Base-by-base conservation (phyloP, 495 filamentous ascomycete genomes). In the Penicillium fimorum region DNA sequence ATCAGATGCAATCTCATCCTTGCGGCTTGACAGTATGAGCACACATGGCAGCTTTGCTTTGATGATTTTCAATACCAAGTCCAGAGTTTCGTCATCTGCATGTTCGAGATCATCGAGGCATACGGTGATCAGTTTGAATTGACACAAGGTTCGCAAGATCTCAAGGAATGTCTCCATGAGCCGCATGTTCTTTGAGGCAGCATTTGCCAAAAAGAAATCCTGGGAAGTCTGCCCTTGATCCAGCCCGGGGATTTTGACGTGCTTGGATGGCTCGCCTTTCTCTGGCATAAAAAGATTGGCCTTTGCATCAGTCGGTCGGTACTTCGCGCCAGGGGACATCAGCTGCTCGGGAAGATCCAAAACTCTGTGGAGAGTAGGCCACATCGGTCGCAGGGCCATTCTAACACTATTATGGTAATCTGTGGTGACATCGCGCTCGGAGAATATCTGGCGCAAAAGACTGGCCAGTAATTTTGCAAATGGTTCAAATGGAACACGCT, bases 371-470 rank as follows among this genome's bases (percentile, higher is more conserved):
- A 96, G 79, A 44, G 86, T 81, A 7, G 85, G 79, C 91, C 91
- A 96, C 55, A 90, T 81, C 4, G 88, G 84, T 17, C 84, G 83
- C 45, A 93, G 80, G 51, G 88, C 88, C 20, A 82, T 76, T 53
- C 89, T 85, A 17, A 96, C 70, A 47, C 78, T 79, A 52, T 88
- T 82, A 57, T 96, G 92, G 61, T 95, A 94, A 4, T 87, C 80
- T 0, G 88, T 95, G 2, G 85, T 85, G 2, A 92, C 87, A 70
- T 96, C 89, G 50, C 86, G 86, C 66, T 96, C 91, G 0, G 90
- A 92, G 74, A 93, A 96, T 8, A 95, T 91, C 62, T 96, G 92
- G 47, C 90, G 88, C 58, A 96, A 88, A 5, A 96, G 74, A 38
- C 88, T 92, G 6, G 89, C 89, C 56, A 96, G 74, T 2, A 92